Base-by-base conservation (phyloP, 768 basidiomycete species). In the Boletus sp. region DNA sequence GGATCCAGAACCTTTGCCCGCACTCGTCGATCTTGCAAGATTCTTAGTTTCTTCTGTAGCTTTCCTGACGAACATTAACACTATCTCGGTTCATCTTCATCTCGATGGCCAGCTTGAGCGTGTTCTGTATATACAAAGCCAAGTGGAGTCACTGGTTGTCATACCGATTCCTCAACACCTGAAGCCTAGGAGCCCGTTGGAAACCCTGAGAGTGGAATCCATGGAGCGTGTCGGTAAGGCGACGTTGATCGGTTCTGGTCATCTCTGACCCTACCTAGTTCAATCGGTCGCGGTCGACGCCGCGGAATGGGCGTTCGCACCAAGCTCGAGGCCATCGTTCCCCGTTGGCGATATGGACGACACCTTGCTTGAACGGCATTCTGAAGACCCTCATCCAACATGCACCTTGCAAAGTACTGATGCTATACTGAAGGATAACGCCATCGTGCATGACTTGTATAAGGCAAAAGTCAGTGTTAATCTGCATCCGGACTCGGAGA, bases 21-120 rank as follows among this genome's bases (percentile, higher is more conserved):
- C 29, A 8, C 45, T 60, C 9, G 7, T 14, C 5, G 44, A 60
- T 47, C 56, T 54, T 15, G 10, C 58, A 11, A 55, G 30, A 29
- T 59, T 54, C 34, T 23, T 59, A 5, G 29, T 59, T 30, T 59
- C 58, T 23, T 59, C 58, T 1, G n/a, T 59, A 5, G 33, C 57
- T 15, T 42, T 59, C 5, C 43, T 59, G 15, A 11, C 33, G 10
- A 47, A 42, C 40, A 47, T 60, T 17, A 7, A 37, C 10, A 38
- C 38, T 5, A 30, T 60, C 43, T 54, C 34, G 13, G 14, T 60
- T 34, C 21, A 50, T 39, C 38, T 60, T 34, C 21, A 50, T 39
- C 38, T 59, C 15, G 46, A 59, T 0, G 1, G 2, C 17, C 13
- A 19, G 1, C 41, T 30, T 5, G 34, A 19, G 1, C 41, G 39